Evolutionary conservation across 768 basidiomycete species (phyloP).

Genomic region (Leucosporidium yakuticum): DNA sequence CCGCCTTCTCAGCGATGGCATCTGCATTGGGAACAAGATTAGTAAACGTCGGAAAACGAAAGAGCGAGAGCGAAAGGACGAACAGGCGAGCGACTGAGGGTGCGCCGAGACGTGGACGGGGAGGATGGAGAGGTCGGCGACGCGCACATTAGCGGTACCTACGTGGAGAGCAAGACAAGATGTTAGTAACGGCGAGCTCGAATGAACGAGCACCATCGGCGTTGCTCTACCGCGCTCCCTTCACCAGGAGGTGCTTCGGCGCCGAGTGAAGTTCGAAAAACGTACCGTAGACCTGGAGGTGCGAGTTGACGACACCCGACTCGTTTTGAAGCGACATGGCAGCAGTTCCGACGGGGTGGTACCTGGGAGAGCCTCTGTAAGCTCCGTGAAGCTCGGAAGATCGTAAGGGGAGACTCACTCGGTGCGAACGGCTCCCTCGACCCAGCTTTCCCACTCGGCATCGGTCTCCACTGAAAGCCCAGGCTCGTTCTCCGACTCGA

Average conservation of each 20-base stretch:
- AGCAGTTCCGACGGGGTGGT: not conserved
- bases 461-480: slow-evolving; percentile 55
- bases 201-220: slow-evolving; percentile 48
- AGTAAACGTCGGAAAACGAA: not conserved
- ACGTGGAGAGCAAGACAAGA: no score
- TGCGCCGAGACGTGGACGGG: slow-evolving; percentile 21
- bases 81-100: slow-evolving; percentile 19
- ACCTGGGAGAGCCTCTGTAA: no score
- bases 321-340: no score
- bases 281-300: no score
- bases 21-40: not conserved
- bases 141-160: not conserved
- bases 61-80: not conserved
- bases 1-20: slow-evolving; percentile 27
- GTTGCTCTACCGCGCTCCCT: slow-evolving; percentile 47
- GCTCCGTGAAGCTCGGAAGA: no score
- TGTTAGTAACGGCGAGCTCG: no score
- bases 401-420: no score
- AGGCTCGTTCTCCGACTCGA: slow-evolving; percentile 42
- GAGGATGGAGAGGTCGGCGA: slow-evolving; percentile 8
- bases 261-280: no score
- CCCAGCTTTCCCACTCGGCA: slow-evolving; percentile 55
- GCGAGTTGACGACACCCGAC: no score
- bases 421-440: slow-evolving; percentile 48
- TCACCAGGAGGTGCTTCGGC: no score